Evolutionary conservation across 1,139 yeast genomes (phyloP), one percentile per base, ranked within the genome.

Genomic region (Debaryomyces singareniensis): DNA sequence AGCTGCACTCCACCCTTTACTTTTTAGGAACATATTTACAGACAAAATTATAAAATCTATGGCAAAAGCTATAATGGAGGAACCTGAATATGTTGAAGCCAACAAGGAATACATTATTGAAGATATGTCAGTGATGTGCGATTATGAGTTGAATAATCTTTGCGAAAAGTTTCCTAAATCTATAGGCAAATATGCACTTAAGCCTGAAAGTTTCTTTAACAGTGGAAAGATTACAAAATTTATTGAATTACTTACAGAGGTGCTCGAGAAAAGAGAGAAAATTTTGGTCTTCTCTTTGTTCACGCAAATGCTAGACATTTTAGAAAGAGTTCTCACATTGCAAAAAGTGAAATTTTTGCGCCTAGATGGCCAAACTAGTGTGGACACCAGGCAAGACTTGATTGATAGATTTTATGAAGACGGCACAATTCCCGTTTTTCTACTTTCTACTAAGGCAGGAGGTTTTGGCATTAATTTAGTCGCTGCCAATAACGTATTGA

Each of bases 401-500:
- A 91, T 91, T 43, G 97, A 89, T 58, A 76, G 75, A 42, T 91
- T 85, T 51, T 81, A 87, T 51, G 89, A 83, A 15, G 95, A 89
- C 40, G 71, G 72, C 1, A 69, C 78, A 3, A 84, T 91, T 39
- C 93, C 95, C 0, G 83, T 91, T 4, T 91, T 91, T 47, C 65
- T 91, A 33, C 64, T 91, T 26, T 84, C 96, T 6, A 91, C 99
- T 3, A 86, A 85, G 51, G 98, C 98, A 0, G 99, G 98, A 47
- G 98, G 98, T 1, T 91, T 91, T 58, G 98, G 98, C 36, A 91
- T 91, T 55, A 91, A 91, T 49, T 70, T 91, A 44, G 94, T 95
- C 3, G 94, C 96, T 47, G 98, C 99, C 6, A 91, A 87, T 49
- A 77, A 81, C 37, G 98, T 91, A 3, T 71, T 91, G 32, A 84